A percentile compares a stretch with the other conserved stretches of the same genome.
These are phyloP conservation scores for Pelargonium fulgidum DNA, from an alignment of 441 rosid genomes.

Conservation along the genomic window DNA sequence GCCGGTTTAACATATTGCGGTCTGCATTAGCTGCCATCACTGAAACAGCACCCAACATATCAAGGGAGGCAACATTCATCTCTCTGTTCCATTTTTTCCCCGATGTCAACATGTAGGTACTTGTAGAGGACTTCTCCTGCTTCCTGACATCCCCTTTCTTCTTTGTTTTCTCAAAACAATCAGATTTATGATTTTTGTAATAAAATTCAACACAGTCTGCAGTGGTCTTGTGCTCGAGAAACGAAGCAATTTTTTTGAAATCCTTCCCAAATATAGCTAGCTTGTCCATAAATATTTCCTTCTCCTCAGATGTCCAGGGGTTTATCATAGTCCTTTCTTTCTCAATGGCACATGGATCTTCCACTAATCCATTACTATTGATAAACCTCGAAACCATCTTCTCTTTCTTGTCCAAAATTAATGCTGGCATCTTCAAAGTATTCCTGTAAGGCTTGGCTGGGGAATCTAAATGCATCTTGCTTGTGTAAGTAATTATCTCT, in stretches of 20 bases:
- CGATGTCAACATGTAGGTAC: constrained; percentile 60
- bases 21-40: constrained; percentile 65
- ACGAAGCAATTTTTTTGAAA: constrained; percentile 76
- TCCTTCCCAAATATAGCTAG: constrained; percentile 73
- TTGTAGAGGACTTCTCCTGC: constrained; percentile 51
- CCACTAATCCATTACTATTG: constrained; percentile 75
- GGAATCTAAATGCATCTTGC: constrained; percentile 53
- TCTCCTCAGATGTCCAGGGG: constrained; percentile 83
- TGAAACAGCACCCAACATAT: constrained; percentile 74
- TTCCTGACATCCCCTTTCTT: constrained; percentile 49
- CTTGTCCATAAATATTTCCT: constrained; percentile 67
- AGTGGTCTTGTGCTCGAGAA: constrained; percentile 80
- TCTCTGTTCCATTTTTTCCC: constrained; percentile 66
- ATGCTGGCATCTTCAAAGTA: constrained; percentile 72
- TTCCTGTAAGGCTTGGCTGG: constrained; percentile 46
- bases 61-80: constrained; percentile 64
- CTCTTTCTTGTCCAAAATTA: constrained; percentile 77
- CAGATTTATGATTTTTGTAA: constrained; percentile 96
- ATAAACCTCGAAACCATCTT: constrained; percentile 54
- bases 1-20: constrained; percentile 32
- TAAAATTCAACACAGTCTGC: constrained; percentile 96
- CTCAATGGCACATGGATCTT: constrained; percentile 85
- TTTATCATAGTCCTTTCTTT: constrained; percentile 81
- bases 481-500: constrained; percentile 44
- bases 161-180: constrained; percentile 70